Evolutionary conservation across 768 basidiomycete genomes (phyloP).

Genomic region (Saitozyma podzolica): DNA sequence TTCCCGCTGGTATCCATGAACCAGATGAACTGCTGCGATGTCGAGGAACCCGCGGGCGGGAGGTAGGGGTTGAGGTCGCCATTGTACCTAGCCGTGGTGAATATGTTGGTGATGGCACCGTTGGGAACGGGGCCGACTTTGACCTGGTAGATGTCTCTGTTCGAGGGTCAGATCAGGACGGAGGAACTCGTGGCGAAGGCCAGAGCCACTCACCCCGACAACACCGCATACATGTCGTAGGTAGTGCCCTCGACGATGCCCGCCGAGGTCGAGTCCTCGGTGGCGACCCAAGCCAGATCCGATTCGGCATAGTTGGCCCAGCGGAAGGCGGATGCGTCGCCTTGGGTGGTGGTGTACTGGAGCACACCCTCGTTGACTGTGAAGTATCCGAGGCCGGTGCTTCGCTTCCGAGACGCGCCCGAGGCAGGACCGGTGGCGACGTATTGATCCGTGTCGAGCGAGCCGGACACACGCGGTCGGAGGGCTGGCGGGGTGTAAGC

Average conservation of each 20-base stretch:
- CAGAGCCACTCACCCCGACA: not conserved
- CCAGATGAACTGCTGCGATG: not conserved
- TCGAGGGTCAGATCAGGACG: not conserved
- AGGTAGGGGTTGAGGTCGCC: conserved; percentile 1
- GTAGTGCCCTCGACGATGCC: not conserved
- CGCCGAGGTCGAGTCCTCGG: not conserved
- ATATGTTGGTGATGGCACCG: not conserved
- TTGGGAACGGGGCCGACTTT: not conserved
- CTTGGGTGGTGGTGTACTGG: not conserved
- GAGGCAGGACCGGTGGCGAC: not conserved
- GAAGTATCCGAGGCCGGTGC: conserved; percentile 1
- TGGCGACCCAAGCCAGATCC: not conserved
- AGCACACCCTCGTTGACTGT: not conserved
- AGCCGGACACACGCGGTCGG: not conserved
- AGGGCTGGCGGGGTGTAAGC: not conserved
- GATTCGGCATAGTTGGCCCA: not conserved
- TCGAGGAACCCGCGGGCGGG: not conserved
- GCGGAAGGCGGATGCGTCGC: not conserved
- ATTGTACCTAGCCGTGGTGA: not conserved
- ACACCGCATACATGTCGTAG: conserved; percentile 1
- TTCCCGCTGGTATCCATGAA: not conserved
- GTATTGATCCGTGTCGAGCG: not conserved
- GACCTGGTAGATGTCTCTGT: not conserved
- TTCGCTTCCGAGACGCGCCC: not conserved
- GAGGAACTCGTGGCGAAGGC: too few species aligned